Percentiles rank a stretch among this genome's conserved stretches.
Evolutionary conservation across 140 eudicot species (phyloP).

Genomic region (Cichorium intybus): DNA sequence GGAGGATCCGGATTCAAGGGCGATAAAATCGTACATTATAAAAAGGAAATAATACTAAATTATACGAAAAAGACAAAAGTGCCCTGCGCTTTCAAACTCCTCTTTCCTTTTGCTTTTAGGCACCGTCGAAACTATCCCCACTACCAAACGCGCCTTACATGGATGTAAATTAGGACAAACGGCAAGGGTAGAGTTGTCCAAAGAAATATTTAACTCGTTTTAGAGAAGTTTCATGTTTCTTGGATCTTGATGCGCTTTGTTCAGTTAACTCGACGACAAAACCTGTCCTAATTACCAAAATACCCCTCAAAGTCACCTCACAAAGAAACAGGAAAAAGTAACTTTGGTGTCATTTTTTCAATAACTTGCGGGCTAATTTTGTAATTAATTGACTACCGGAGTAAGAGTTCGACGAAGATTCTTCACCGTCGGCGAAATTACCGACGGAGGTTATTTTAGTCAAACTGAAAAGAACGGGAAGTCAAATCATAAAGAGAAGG

Average conservation of each 20-base stretch:
- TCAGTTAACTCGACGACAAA: background rate
- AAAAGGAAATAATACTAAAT: background rate
- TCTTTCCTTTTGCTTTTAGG: background rate
- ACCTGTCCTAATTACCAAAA: background rate
- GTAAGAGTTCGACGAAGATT: too few relatives aligned
- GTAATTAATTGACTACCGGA: background rate
- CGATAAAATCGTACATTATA: background rate
- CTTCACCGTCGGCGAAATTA: background rate
- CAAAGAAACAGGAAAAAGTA: background rate
- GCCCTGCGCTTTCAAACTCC: conserved; percentile 11
- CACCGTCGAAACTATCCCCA: conserved; percentile 8
- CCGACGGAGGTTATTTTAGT: conserved; percentile 7
- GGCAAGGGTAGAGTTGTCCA: conserved; percentile 10
- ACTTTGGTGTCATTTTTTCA: background rate
- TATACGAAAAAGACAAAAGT: conserved; percentile 4
- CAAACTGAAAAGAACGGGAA: background rate
- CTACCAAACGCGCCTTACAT: background rate
- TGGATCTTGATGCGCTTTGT: conserved; percentile 22
- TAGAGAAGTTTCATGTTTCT: background rate
- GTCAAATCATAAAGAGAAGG: conserved; percentile 14
- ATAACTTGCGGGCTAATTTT: background rate
- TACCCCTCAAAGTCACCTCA: conserved; percentile 2
- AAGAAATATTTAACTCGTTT: background rate
- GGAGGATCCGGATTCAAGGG: conserved; percentile 11
- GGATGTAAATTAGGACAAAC: background rate